Conservation (phyloP, 2,329 filamentous ascomycete species). For the Ceratocystis destructans region DNA sequence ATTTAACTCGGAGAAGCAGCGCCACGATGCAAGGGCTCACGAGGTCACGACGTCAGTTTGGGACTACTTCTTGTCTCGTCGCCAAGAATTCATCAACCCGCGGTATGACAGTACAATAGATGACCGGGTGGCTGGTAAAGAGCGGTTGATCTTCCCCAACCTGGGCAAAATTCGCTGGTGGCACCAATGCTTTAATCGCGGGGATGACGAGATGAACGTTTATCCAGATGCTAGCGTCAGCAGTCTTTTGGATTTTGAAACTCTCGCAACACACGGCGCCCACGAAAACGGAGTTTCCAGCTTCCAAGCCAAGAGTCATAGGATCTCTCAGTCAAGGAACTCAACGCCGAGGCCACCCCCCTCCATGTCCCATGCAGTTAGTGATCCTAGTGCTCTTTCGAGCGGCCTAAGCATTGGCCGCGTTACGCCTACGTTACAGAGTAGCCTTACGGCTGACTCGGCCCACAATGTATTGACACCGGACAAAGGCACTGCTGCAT, state of each 20-base stretch:
- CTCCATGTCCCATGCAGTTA: constrained; percentile 23
- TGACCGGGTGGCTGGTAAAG: constrained; percentile 64
- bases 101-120: constrained; percentile 63
- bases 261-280: not conserved
- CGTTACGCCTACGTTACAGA: constrained; percentile 1
- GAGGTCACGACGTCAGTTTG: constrained; percentile 77
- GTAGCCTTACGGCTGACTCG: constrained; percentile 34
- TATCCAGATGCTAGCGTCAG: constrained; percentile 33
- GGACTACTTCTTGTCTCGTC: constrained; percentile 82
- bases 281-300: constrained; percentile 25
- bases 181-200: constrained; percentile 73
- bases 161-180: constrained; percentile 81
- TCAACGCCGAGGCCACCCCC: constrained; percentile 20
- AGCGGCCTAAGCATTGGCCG: not conserved
- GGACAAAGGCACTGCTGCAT: constrained; percentile 23
- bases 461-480: constrained; percentile 40
- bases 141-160: constrained; percentile 70
- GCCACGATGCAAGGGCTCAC: constrained; percentile 52
- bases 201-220: constrained; percentile 86
- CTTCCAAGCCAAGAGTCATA: constrained; percentile 23
- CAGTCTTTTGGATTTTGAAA: constrained; percentile 5
- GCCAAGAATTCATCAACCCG: constrained; percentile 67
- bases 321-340: not conserved
- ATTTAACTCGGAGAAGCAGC: constrained; percentile 86
- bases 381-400: constrained; percentile 20